Evolutionary conservation across 2,329 filamentous ascomycete genomes (phyloP).

Genomic region (Venturia pyrina): DNA sequence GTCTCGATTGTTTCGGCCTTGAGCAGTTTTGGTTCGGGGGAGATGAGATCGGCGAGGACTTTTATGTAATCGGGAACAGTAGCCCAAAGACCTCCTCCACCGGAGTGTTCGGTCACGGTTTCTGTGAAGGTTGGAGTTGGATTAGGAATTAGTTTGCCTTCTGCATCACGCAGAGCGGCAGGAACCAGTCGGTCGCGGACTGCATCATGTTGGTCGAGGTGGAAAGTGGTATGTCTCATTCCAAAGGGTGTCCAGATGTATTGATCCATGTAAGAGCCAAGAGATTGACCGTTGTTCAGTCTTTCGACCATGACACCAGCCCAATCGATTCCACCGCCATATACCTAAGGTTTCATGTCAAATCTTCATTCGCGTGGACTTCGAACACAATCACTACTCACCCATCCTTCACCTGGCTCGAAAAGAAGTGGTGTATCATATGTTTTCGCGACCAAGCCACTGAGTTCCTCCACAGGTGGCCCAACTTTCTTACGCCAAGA

Average conservation of each 20-base stretch:
- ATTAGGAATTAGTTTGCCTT: not conserved
- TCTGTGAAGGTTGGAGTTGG: not conserved
- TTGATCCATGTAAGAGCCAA: conserved; percentile 12
- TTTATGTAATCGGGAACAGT: conserved; percentile 13
- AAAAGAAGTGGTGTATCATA: conserved; percentile 12
- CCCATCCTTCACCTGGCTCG: conserved; percentile 13
- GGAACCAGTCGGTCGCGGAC: conserved; percentile 3
- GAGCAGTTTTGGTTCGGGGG: conserved; percentile 8
- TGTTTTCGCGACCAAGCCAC: not conserved
- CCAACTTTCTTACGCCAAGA: conserved; percentile 6
- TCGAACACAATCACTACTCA: not conserved
- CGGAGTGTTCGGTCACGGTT: conserved; percentile 5
- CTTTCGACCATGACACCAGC: conserved; percentile 13
- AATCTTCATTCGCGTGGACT: no score
- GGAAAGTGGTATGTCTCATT: conserved; percentile 13
- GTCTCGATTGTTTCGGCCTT: conserved; percentile 11
- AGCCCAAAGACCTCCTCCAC: conserved; percentile 12
- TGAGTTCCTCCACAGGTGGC: not conserved
- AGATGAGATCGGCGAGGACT: conserved; percentile 11
- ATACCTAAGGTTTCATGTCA: not conserved
- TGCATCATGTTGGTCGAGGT: conserved; percentile 11
- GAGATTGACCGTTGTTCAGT: conserved; percentile 7
- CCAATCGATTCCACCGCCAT: conserved; percentile 14
- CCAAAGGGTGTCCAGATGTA: conserved; percentile 13
- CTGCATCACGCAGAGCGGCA: conserved; percentile 2